phyloP scores from a whole-genome alignment of 495 filamentous ascomycete genomes.

The Penicillium chermesinum region DNA sequence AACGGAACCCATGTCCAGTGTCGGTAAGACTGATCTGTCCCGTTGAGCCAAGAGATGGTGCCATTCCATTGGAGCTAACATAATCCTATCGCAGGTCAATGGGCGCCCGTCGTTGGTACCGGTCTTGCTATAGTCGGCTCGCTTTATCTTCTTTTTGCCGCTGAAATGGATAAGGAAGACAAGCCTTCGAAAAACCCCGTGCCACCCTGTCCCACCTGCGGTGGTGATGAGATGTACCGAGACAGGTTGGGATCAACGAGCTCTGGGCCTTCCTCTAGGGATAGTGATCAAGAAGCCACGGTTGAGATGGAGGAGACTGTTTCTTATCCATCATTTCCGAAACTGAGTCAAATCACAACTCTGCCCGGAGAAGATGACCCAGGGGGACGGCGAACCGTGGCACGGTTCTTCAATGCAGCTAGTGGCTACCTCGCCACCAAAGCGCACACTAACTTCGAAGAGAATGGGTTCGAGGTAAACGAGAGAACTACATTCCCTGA shows the following conservation, averaged over 20 bases:
- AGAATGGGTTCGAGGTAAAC: constrained; percentile 40
- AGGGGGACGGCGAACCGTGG: constrained; percentile 37
- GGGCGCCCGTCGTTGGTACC: constrained; percentile 52
- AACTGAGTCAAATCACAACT: constrained; percentile 2
- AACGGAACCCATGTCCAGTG: constrained; percentile 50
- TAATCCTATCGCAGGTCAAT: constrained; percentile 37
- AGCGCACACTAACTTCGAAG: constrained; percentile 36
- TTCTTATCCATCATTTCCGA: neutral
- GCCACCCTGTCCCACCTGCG: constrained; percentile 5
- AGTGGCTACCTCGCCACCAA: constrained; percentile 38
- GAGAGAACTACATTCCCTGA: constrained; percentile 44
- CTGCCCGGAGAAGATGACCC: constrained; percentile 15
- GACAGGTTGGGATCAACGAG: neutral
- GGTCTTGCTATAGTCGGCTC: constrained; percentile 50
- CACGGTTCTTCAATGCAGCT: constrained; percentile 26
- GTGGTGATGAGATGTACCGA: neutral
- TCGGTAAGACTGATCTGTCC: constrained; percentile 36
- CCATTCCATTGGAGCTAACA: too few relatives aligned
- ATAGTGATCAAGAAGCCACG: neutral
- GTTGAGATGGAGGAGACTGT: neutral
- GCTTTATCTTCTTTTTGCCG: constrained; percentile 43
- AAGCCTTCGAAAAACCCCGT: neutral
- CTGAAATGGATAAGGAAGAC: constrained; percentile 21
- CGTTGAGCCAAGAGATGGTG: too few relatives aligned
- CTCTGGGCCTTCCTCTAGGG: neutral